phyloP scores from a whole-genome alignment of 148 eudicot species.

The Spergularia marina region DNA sequence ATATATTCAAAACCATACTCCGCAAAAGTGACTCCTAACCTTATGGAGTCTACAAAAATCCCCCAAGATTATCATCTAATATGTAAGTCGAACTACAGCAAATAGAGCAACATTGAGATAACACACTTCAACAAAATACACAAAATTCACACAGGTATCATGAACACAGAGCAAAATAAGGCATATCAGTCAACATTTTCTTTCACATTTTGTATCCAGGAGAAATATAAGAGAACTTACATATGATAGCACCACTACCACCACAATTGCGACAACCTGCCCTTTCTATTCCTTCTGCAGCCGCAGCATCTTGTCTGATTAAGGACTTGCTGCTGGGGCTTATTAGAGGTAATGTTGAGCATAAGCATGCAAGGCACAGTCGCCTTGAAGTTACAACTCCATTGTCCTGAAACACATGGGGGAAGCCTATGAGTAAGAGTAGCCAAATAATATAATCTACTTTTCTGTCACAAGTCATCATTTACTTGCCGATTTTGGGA shows the following conservation, averaged over 20 bases:
- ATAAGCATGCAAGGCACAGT: slow-evolving; percentile 65
- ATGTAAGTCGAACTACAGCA: too few relatives aligned
- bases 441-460: neutral
- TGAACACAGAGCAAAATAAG: neutral
- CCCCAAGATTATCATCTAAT: too few relatives aligned
- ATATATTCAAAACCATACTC: neutral
- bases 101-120: neutral
- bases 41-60: too few relatives aligned
- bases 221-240: slow-evolving; percentile 40
- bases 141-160: neutral
- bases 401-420: slow-evolving; percentile 41
- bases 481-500: too few relatives aligned
- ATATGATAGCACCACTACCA: slow-evolving; percentile 93
- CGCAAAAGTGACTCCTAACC: neutral
- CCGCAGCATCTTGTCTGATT: slow-evolving; percentile 45
- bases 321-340: slow-evolving; percentile 29
- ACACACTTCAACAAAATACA: neutral
- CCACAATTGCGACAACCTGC: slow-evolving; percentile 77
- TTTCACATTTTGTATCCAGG: neutral
- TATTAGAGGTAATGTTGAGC: slow-evolving; percentile 56
- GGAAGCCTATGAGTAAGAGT: neutral
- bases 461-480: too few relatives aligned
- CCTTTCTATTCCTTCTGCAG: slow-evolving; percentile 55
- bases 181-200: neutral
- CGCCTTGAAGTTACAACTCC: slow-evolving; percentile 53